Conservation (phyloP, 441 rosid species). For the Eutrema salsugineum region DNA sequence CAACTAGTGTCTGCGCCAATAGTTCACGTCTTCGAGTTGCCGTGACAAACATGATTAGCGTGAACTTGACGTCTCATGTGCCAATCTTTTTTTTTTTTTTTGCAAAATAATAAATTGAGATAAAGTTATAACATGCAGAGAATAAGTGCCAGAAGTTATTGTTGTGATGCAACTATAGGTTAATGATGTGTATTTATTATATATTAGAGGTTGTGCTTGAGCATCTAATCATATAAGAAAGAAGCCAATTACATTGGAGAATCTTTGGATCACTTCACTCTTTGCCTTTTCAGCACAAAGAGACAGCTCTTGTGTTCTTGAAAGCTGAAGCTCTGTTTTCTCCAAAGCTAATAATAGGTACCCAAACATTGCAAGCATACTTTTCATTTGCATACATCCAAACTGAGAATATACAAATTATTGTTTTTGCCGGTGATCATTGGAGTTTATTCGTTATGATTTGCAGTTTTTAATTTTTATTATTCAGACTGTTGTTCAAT, state of each 20-base stretch:
- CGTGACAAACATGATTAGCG: constrained; percentile 31
- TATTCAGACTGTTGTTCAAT: not conserved
- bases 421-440: not conserved
- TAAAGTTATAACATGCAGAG: constrained; percentile 10
- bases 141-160: constrained; percentile 15
- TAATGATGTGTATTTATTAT: constrained; percentile 3
- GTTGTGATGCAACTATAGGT: constrained; percentile 19
- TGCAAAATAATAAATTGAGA: not conserved
- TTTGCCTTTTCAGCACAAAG: constrained; percentile 13
- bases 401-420: not conserved
- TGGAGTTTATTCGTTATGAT: not conserved
- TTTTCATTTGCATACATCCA: constrained; percentile 4
- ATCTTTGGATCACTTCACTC: constrained; percentile 27
- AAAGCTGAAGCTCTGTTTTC: constrained; percentile 7
- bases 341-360: not conserved
- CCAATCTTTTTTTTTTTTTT: not conserved
- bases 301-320: constrained; percentile 14
- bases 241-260: constrained; percentile 13
- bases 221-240: constrained; percentile 34
- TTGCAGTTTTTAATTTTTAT: not conserved
- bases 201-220: constrained; percentile 28
- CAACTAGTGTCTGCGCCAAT: constrained; percentile 11
- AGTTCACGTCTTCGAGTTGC: constrained; percentile 15
- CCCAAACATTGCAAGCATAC: not conserved
- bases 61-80: constrained; percentile 32